These are phyloP conservation scores for Abortiporus biennis DNA, from an alignment of 1,284 basidiomycete genomes.

Conservation along the genomic window DNA sequence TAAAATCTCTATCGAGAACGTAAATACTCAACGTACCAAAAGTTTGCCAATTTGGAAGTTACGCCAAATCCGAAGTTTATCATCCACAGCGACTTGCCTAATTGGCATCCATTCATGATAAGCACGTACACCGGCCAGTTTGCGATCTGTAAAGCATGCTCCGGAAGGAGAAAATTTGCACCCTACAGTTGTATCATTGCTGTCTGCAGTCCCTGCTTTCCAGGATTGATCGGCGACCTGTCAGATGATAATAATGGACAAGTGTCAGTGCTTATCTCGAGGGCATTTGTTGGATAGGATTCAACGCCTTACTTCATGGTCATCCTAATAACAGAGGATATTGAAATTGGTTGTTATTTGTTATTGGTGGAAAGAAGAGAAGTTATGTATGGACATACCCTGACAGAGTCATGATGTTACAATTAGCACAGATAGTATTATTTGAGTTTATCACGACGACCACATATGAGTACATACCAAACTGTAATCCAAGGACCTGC, in stretches of 20 bases:
- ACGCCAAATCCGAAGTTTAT: slow-evolving; percentile 62
- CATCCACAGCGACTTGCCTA: slow-evolving; percentile 53
- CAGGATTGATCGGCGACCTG: slow-evolving; percentile 58
- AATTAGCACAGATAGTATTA: slow-evolving; percentile 5
- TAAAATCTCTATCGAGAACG: too few relatives aligned
- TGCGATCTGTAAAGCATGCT: slow-evolving; percentile 58
- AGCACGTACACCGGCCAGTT: slow-evolving; percentile 54
- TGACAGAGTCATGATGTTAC: neutral
- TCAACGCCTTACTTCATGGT: slow-evolving; percentile 44
- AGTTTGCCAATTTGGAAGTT: slow-evolving; percentile 62
- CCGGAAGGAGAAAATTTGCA: slow-evolving; percentile 51
- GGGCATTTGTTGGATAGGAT: neutral
- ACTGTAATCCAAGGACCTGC: slow-evolving; percentile 53
- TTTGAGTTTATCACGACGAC: neutral
- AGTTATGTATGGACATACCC: slow-evolving; percentile 1
- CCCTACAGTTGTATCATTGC: slow-evolving; percentile 52
- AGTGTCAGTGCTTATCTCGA: neutral
- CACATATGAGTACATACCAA: slow-evolving; percentile 31
- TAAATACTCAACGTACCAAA: slow-evolving; percentile 21
- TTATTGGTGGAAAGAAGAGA: neutral
- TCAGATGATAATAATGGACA: slow-evolving; percentile 1
- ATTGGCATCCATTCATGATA: slow-evolving; percentile 74
- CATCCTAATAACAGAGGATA: slow-evolving; percentile 34
- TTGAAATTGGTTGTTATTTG: neutral
- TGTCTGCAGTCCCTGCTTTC: slow-evolving; percentile 59